Percentiles rank a stretch among this genome's conserved stretches.
phyloP scores from a whole-genome alignment of 1,139 yeast genomes.

The Saccharomyces pastorianus region DNA sequence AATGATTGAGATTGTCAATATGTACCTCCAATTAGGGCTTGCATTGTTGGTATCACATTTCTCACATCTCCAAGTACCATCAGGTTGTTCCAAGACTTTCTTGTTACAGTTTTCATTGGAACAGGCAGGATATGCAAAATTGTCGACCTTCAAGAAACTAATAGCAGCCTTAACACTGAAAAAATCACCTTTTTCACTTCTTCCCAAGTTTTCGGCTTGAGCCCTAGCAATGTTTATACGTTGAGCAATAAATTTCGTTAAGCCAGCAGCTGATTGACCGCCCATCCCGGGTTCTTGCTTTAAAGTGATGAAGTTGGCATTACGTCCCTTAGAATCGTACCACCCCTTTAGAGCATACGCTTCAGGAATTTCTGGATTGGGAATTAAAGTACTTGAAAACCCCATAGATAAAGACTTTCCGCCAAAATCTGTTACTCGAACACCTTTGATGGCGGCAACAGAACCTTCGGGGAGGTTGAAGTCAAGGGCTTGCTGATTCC shows the following conservation, averaged over 20 bases:
- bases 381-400: constrained; percentile 63
- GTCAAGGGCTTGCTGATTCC: constrained; percentile 82
- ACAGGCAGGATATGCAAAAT: constrained; percentile 89
- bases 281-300: constrained; percentile 36
- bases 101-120: constrained; percentile 65
- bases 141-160: constrained; percentile 62
- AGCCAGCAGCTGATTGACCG: constrained; percentile 26
- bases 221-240: constrained; percentile 64
- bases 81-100: constrained; percentile 67
- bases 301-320: constrained; percentile 54
- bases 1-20: constrained; percentile 59
- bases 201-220: constrained; percentile 62
- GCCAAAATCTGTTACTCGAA: constrained; percentile 79
- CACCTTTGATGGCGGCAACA: constrained; percentile 88
- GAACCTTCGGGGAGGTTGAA: constrained; percentile 68
- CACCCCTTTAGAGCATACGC: constrained; percentile 88
- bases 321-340: constrained; percentile 76
- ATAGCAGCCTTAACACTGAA: constrained; percentile 69
- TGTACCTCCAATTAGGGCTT: constrained; percentile 71
- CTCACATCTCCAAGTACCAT: constrained; percentile 88
- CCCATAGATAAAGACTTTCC: constrained; percentile 81
- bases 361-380: constrained; percentile 84
- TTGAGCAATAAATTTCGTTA: constrained; percentile 32
- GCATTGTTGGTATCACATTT: constrained; percentile 67
- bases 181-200: constrained; percentile 69